Evolutionary conservation across 1,284 basidiomycete genomes (phyloP).

Genomic region (Inonotus obliquus): DNA sequence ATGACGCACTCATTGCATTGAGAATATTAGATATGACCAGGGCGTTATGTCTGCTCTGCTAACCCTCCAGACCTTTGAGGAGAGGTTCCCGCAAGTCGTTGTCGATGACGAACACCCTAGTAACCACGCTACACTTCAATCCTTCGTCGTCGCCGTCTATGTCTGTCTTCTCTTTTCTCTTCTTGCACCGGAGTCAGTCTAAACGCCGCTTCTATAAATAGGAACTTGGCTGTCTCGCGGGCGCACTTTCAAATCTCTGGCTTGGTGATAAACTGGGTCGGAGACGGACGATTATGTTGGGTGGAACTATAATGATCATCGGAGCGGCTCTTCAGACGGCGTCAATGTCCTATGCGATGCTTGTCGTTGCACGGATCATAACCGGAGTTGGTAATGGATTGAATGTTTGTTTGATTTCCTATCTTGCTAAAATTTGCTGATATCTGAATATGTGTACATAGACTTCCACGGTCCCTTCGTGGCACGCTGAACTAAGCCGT

Average conservation of each 20-base stretch:
- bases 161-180: conserved; percentile 29
- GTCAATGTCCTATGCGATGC: conserved; percentile 48
- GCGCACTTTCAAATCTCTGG: conserved; percentile 50
- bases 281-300: conserved; percentile 46
- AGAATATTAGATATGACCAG: conserved; percentile 49
- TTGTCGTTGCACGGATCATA: conserved; percentile 58
- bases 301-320: conserved; percentile 55
- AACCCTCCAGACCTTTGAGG: conserved; percentile 45
- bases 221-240: conserved; percentile 51
- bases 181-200: neutral
- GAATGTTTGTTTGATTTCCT: conserved; percentile 38
- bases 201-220: conserved; percentile 19
- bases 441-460: conserved; percentile 32
- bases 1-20: neutral
- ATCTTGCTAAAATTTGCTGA: neutral
- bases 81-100: conserved; percentile 44
- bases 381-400: conserved; percentile 67
- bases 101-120: conserved; percentile 28
- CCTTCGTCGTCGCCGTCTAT: conserved; percentile 51
- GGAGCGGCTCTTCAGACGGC: conserved; percentile 58
- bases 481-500: conserved; percentile 64
- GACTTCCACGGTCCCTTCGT: conserved; percentile 60
- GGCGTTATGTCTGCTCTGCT: conserved; percentile 61
- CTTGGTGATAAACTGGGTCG: conserved; percentile 51
- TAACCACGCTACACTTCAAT: conserved; percentile 49